Conservation (phyloP, 345 rosid species). For the Citrus mangshanensis region DNA sequence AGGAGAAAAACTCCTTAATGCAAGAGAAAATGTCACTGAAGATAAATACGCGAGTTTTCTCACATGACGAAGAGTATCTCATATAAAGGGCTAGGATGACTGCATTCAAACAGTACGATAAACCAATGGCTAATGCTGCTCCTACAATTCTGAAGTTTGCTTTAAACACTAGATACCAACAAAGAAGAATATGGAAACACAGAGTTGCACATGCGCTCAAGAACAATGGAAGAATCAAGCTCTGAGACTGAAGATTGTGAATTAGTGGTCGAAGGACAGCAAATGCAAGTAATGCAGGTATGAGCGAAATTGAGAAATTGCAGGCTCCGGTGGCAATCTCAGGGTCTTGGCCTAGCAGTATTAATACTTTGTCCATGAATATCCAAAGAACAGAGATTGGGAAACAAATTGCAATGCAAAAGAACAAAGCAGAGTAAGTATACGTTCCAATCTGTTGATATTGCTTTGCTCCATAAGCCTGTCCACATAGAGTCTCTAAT, state of each 20-base stretch:
- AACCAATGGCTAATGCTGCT: slow-evolving; percentile 39
- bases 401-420: slow-evolving; percentile 30
- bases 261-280: slow-evolving; percentile 40
- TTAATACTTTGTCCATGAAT: slow-evolving; percentile 41
- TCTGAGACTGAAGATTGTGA: slow-evolving; percentile 47
- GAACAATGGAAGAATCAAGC: slow-evolving; percentile 41
- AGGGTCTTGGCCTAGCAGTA: slow-evolving; percentile 39
- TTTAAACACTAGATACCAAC: slow-evolving; percentile 45
- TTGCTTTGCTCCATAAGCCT: slow-evolving; percentile 67
- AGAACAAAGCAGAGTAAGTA: slow-evolving; percentile 35
- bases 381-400: slow-evolving; percentile 40
- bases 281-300: slow-evolving; percentile 43
- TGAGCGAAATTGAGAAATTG: slow-evolving; percentile 36
- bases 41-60: neutral
- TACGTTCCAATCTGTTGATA: slow-evolving; percentile 39
- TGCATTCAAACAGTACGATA: slow-evolving; percentile 40
- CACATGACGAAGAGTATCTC: slow-evolving; percentile 24
- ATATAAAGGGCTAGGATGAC: slow-evolving; percentile 34
- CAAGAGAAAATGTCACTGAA: neutral
- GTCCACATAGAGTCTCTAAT: slow-evolving; percentile 60
- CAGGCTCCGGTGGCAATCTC: slow-evolving; percentile 36
- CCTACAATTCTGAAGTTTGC: slow-evolving; percentile 27
- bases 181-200: slow-evolving; percentile 37
- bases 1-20: slow-evolving; percentile 33
- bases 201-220: slow-evolving; percentile 34